Evolutionary conservation across 192 early-diverging fungal species (phyloP), one percentile per base, ranked within the genome.

Genomic region (Diversispora eburnea): DNA sequence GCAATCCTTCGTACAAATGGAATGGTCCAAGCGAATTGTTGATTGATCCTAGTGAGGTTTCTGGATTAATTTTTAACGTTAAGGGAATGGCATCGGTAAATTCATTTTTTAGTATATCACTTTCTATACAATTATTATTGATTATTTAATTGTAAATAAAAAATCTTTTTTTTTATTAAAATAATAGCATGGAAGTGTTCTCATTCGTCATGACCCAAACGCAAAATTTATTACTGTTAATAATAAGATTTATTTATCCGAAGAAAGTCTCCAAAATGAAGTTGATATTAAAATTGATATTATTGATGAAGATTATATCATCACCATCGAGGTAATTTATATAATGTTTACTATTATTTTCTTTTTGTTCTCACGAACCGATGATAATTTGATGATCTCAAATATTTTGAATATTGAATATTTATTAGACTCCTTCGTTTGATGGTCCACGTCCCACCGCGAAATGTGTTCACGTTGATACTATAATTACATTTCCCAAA

Each of bases 391-490:
- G 19, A 57, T 42, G 42, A 41, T 4, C n/a, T 7, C 59, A 59
- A 15, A 71, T 59, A 56, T 19, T 56, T 67, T 46, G 15, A 3
- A 19, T 39, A 46, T 41, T 71, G 45, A 5, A 45, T 8, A 19
- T 58, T 4, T 42, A 52, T 42, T 57, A 73, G 72, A 42, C 72
- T 54, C 72, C 72, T 41, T 63, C 72, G 25, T 73, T 73, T 52
- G 49, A 73, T 7, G 41, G 41, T 71, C 69, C 69, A 43, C 69
- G 55, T 45, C 58, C 25, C 20, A 52, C 43, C 17, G 19, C 42
- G 25, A 73, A 51, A 62, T 73, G 72, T 54, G 61, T 73, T 43
- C 25, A 19, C 43, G 22, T 73, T 47, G 72, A 73, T 41, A 73
- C 72, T 8, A 54, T 73, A 25, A 73, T 73, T 41, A 73, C 72